Evolutionary conservation across 2,329 filamentous ascomycete genomes (phyloP), one percentile per base, ranked within the genome.

Genomic region (Alternaria gaisen): DNA sequence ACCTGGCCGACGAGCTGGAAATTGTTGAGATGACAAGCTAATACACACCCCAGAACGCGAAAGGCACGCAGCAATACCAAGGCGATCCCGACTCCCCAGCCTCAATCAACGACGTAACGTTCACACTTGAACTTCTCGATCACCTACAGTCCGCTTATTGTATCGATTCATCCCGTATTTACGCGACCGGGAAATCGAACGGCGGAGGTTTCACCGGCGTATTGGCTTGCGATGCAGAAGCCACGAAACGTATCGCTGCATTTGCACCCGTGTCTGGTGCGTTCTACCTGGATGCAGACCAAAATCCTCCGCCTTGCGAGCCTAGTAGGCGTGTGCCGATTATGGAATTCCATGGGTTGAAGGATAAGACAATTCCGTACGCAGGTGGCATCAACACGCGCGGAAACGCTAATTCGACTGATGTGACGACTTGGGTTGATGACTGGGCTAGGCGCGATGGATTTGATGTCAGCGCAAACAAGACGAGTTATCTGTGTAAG

Each of bases 101-200:
- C 4, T 71, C 70, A 4, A 75, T 81, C 46, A 72, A 83, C 61
- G 83, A 85, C 60, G 69, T 83, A 5, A 71, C 71, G 10, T 85
- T 84, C 69, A 82, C 78, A 20, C 64, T 79, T 4, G 80, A 83
- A 56, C 76, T 85, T 18, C 69, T 83, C 30, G 66, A 73, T 14
- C 66, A 81, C 30, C 64, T 85, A 11, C 68, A 78, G 53, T 59
- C 70, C 10, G 68, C 69, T 4, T 82, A 82, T 68, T 85, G 83
- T 69, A 77, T 86, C 62, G 80, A 85, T 60, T 61, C 72, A 2
- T 66, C 68, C 5, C 79, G 78, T 9, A 74, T 85, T 43, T 85
- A 84, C 61, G 79, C 79, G 12, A 78, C 79, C 1, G 83, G 83
- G 46, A 86, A 87, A 66, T 86, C 80, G 65, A 86, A 87, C 48